phyloP scores from a whole-genome alignment of 345 rosid genomes.

The Combretum micranthum region DNA sequence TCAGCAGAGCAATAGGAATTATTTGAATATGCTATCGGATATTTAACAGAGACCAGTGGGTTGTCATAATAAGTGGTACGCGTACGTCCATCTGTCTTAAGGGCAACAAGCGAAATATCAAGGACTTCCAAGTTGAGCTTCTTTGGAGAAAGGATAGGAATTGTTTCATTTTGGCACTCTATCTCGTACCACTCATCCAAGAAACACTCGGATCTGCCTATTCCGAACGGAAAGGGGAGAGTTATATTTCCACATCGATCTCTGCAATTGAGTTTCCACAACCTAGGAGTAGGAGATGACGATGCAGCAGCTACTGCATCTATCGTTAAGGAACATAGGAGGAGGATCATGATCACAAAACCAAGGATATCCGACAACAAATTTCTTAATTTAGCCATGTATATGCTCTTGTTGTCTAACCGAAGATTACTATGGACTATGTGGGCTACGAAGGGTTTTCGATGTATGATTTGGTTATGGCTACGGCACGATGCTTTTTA shows the following conservation, averaged over 20 bases:
- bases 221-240: conserved; percentile 6
- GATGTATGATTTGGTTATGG: too few relatives aligned
- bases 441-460: too few relatives aligned
- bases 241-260: neutral
- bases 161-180: neutral
- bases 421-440: too few relatives aligned
- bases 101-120: neutral
- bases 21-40: neutral
- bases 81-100: neutral
- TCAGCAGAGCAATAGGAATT: neutral
- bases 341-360: too few relatives aligned
- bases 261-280: neutral
- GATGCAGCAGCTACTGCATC: neutral
- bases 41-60: neutral
- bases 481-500: too few relatives aligned
- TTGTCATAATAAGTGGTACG: neutral
- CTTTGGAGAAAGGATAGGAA: neutral
- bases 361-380: too few relatives aligned
- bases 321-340: too few relatives aligned
- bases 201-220: conserved; percentile 1
- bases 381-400: too few relatives aligned
- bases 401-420: too few relatives aligned
- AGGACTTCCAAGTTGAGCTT: neutral
- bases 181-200: conserved; percentile 8
- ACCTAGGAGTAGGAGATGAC: too few relatives aligned